phyloP scores from a whole-genome alignment of 2,329 filamentous ascomycete species.

The Colletotrichum navitas region DNA sequence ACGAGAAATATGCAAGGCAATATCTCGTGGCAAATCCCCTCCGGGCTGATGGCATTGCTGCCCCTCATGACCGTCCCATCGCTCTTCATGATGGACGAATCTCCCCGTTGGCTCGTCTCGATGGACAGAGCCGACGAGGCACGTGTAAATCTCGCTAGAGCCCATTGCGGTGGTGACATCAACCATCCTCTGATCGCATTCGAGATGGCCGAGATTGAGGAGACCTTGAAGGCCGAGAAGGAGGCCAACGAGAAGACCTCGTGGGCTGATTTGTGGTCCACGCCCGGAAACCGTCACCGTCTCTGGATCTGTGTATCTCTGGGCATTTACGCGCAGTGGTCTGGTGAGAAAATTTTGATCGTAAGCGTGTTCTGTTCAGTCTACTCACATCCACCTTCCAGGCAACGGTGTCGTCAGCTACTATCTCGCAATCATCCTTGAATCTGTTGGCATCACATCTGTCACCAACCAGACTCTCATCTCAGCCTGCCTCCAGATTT shows the following conservation, averaged over 20 bases:
- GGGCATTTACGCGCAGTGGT: constrained; percentile 49
- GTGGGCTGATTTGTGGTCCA: constrained; percentile 41
- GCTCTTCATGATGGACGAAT: constrained; percentile 48
- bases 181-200: constrained; percentile 40
- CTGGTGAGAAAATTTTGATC: constrained; percentile 7
- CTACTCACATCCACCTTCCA: constrained; percentile 42
- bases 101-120: constrained; percentile 48
- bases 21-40: constrained; percentile 32
- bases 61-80: constrained; percentile 51
- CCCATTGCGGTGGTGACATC: constrained; percentile 47
- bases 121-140: constrained; percentile 47
- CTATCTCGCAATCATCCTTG: constrained; percentile 54
- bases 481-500: constrained; percentile 36
- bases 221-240: constrained; percentile 42
- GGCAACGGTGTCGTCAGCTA: constrained; percentile 68
- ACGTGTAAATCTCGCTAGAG: constrained; percentile 44
- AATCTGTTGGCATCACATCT: constrained; percentile 45
- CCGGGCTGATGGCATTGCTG: constrained; percentile 59
- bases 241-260: constrained; percentile 22
- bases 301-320: constrained; percentile 48
- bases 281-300: constrained; percentile 47
- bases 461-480: constrained; percentile 54
- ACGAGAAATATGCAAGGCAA: constrained; percentile 28
- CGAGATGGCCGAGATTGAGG: constrained; percentile 46
- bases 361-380: neutral